phyloP scores from a whole-genome alignment of 305 asterid genomes.

The Rubia peregrina region DNA sequence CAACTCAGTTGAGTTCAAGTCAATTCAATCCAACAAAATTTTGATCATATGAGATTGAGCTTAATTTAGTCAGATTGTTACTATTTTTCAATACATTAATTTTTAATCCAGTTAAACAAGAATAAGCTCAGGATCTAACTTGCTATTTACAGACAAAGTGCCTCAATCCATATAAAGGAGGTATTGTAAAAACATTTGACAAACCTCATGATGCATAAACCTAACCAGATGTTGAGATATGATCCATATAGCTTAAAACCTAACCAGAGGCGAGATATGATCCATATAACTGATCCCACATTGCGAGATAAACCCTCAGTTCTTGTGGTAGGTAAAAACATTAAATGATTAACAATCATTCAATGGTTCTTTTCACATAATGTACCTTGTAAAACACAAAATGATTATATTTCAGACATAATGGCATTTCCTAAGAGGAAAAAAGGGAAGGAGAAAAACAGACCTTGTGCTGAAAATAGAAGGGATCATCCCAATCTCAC shows the following conservation, averaged over 20 bases:
- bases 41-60: too few relatives aligned
- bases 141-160: neutral
- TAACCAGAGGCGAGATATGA: neutral
- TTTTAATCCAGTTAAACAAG: too few relatives aligned
- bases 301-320: too few relatives aligned
- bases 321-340: too few relatives aligned
- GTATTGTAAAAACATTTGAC: too few relatives aligned
- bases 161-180: neutral
- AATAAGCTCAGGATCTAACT: too few relatives aligned
- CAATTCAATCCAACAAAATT: too few relatives aligned
- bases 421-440: neutral
- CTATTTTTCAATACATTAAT: neutral
- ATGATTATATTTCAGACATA: neutral
- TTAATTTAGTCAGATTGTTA: neutral
- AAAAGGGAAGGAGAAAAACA: neutral
- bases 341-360: too few relatives aligned
- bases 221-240: too few relatives aligned
- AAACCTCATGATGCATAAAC: too few relatives aligned
- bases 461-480: constrained; percentile 61
- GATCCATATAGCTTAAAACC: neutral
- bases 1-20: too few relatives aligned
- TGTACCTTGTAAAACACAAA: neutral
- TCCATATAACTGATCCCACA: neutral
- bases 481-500: constrained; percentile 75
- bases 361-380: neutral